Percentiles rank a stretch among this genome's conserved stretches.
These are phyloP conservation scores for Lentithecium fluviatile DNA, from an alignment of 495 filamentous ascomycete species.

Conservation along the genomic window DNA sequence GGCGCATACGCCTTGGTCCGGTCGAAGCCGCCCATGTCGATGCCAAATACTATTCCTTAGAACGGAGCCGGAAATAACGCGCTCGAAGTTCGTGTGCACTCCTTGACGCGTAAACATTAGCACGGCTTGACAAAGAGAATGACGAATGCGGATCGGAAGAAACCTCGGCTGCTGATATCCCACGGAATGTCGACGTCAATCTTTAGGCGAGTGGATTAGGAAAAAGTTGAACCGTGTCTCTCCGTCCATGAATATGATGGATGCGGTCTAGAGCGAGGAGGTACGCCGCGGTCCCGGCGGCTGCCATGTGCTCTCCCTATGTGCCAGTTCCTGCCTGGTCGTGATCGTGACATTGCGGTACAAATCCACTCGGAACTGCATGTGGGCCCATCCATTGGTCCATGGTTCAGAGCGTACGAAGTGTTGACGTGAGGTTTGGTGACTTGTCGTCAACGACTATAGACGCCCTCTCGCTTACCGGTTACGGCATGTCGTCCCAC, in stretches of 20 bases:
- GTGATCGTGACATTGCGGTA: neutral
- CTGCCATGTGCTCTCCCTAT: too few species aligned
- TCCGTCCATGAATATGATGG: neutral
- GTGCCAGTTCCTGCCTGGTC: neutral
- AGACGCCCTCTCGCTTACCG: constrained; percentile 36
- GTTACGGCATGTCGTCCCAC: neutral
- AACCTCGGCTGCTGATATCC: neutral
- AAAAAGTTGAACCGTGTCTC: neutral
- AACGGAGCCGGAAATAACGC: neutral
- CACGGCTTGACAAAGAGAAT: neutral
- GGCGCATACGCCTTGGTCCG: constrained; percentile 46
- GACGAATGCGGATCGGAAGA: neutral
- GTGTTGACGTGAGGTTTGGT: neutral
- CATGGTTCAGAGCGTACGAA: neutral
- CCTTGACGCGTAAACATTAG: constrained; percentile 9
- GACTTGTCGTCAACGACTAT: constrained; percentile 57
- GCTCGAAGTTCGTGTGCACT: neutral
- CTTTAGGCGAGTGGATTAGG: constrained; percentile 9
- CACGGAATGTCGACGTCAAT: constrained; percentile 9
- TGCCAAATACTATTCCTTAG: neutral
- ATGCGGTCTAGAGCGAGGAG: neutral
- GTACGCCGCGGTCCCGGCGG: too few species aligned
- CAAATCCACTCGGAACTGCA: neutral
- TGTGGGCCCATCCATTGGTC: neutral
- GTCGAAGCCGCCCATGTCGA: constrained; percentile 28